Evolutionary conservation across 371 early-diverging fungal genomes (phyloP).

Genomic region (Haplosporangium sp.): DNA sequence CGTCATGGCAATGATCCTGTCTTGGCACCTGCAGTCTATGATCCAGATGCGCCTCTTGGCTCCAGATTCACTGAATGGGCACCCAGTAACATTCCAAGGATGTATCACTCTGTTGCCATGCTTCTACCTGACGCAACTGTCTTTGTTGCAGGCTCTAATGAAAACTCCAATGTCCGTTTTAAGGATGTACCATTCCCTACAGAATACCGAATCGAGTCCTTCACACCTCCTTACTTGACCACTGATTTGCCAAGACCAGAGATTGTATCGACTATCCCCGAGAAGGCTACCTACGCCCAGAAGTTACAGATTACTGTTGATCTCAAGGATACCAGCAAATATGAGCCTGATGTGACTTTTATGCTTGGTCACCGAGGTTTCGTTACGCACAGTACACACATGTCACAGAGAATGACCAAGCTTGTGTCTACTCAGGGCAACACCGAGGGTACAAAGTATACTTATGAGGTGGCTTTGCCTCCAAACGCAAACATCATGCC

Average conservation of each 20-base stretch:
- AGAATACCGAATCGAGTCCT: slow-evolving; percentile 73
- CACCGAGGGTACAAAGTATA: slow-evolving; percentile 49
- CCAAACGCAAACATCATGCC: slow-evolving; percentile 69
- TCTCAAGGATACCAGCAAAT: slow-evolving; percentile 31
- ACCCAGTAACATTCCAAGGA: slow-evolving; percentile 70
- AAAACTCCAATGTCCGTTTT: slow-evolving; percentile 38
- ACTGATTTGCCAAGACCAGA: slow-evolving; percentile 60
- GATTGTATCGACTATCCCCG: slow-evolving; percentile 61
- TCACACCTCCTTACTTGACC: slow-evolving; percentile 71
- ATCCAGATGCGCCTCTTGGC: slow-evolving; percentile 59
- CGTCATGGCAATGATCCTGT: slow-evolving; percentile 61
- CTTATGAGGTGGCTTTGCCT: slow-evolving; percentile 59
- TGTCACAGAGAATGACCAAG: slow-evolving; percentile 71
- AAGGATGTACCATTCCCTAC: slow-evolving; percentile 60
- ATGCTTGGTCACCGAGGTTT: slow-evolving; percentile 63
- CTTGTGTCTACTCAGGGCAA: slow-evolving; percentile 44
- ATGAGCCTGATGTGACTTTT: slow-evolving; percentile 38
- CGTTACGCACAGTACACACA: slow-evolving; percentile 74
- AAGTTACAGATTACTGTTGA: slow-evolving; percentile 54
- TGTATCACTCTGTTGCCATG: slow-evolving; percentile 76
- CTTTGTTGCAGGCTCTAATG: slow-evolving; percentile 59
- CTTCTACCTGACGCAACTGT: slow-evolving; percentile 67
- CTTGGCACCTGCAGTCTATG: slow-evolving; percentile 68
- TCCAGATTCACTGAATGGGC: slow-evolving; percentile 59
- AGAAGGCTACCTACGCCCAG: slow-evolving; percentile 58